Base-by-base conservation (phyloP, 176 grass and related monocot genomes). In the Cenchrus americanus region DNA sequence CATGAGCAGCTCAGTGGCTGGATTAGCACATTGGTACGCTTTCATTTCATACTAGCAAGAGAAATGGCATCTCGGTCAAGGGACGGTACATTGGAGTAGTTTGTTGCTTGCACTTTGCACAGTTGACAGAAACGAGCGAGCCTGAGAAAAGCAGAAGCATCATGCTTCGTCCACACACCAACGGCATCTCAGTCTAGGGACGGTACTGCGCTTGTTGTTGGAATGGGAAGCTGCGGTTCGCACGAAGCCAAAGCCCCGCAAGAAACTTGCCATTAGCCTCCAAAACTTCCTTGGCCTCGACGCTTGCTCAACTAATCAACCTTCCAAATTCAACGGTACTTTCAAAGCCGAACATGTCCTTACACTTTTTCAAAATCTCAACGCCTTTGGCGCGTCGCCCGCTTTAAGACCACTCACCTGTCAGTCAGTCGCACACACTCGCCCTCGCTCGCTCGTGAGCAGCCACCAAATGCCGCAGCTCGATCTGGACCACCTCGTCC, bases 281-380 rank as follows among this genome's bases (percentile, higher is more conserved):
- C 49, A 24, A 18, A 81, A 57, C 34, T 23, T 17, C 21, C 12
- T 6, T 12, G 73, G 68, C 11, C 43, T 77, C 21, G 21, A 19
- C 26, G 19, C 2, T 40, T 62, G 34, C 22, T 23, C 21, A 2
- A 58, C 55, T 19, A 34, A 48, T 17, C 69, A 23, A 72, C 46
- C 7, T 7, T 71, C 44, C 13, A 23, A 8, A 50, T 46, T 26
- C 80, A 84, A 88, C 86, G 80, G 81, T 54, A 73, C 37, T 62
- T 67, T 14, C 75, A 24, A 37, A 9, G 73, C 32, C 52, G 27
- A 27, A 5, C n/a, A 1, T 58, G 21, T 14, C 9, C 65, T 41
- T 11, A n/a, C 17, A 26, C 21, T 66, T 66, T 88, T 88, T 80
- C 40, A 66, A 84, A 88, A 42, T 3, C 65, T 15, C 65, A 15